Percentiles rank a stretch among this genome's conserved stretches.
These are phyloP conservation scores for Pulveroboletus sp. DNA, from an alignment of 768 basidiomycete genomes.

Conservation along the genomic window DNA sequence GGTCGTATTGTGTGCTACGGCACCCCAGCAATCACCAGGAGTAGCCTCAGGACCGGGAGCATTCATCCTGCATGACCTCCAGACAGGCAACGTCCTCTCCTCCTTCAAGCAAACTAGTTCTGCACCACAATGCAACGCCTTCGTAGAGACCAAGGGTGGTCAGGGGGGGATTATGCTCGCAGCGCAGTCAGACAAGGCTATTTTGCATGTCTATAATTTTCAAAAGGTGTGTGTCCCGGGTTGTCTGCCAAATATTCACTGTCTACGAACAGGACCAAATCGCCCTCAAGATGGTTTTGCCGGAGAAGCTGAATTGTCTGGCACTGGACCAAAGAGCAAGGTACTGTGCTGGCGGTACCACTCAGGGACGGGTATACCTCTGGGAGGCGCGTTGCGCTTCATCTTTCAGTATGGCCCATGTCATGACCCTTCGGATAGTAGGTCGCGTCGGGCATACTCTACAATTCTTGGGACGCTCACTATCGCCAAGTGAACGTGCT, in stretches of 20 bases:
- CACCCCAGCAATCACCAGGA: conserved; percentile 37
- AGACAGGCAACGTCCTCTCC: conserved; percentile 67
- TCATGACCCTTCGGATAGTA: conserved; percentile 34
- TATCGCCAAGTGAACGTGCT: conserved; percentile 85
- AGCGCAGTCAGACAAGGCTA: conserved; percentile 82
- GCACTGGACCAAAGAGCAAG: conserved; percentile 65
- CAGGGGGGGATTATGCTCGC: conserved; percentile 83
- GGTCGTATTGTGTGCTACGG: conserved; percentile 58
- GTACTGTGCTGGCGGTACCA: conserved; percentile 84
- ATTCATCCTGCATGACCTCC: conserved; percentile 76
- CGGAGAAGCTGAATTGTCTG: conserved; percentile 84
- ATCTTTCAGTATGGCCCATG: not conserved
- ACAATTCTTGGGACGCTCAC: conserved; percentile 91
- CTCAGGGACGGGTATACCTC: conserved; percentile 84
- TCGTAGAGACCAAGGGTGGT: conserved; percentile 61
- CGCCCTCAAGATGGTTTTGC: conserved; percentile 76
- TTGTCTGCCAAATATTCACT: not conserved
- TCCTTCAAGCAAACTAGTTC: conserved; percentile 86
- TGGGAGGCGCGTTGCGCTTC: conserved; percentile 75
- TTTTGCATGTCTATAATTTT: conserved; percentile 87
- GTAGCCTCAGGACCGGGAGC: conserved; percentile 50
- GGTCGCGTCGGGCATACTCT: conserved; percentile 91
- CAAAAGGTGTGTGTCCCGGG: conserved; percentile 63
- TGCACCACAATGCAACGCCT: conserved; percentile 56
- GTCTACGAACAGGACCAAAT: conserved; percentile 71